Percentiles rank a stretch among this genome's conserved stretches.
Evolutionary conservation across 1,284 basidiomycete species (phyloP).

Genomic region (Cronartium quercuum): DNA sequence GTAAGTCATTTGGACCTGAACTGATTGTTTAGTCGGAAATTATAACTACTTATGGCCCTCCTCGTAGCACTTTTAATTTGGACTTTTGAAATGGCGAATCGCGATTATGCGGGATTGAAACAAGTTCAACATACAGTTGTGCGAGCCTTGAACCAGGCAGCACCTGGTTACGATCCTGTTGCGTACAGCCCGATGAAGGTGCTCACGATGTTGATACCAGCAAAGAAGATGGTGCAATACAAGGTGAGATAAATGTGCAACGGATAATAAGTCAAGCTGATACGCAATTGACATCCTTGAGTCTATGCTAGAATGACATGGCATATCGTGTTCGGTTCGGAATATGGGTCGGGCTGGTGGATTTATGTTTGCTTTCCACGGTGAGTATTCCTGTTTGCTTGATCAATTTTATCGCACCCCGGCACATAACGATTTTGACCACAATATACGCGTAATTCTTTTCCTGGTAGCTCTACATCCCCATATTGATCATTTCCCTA

Average conservation of each 20-base stretch:
- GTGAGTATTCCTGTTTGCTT: not conserved
- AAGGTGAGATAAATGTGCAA: not conserved
- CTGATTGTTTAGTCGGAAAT: not conserved
- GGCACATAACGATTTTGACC: not conserved
- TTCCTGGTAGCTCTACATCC: not conserved
- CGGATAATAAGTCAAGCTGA: not conserved
- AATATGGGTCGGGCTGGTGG: not conserved
- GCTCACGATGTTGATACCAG: not conserved
- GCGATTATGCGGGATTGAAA: not conserved
- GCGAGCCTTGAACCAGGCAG: not conserved
- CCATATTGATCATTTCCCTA: not conserved
- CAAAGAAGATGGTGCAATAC: not conserved
- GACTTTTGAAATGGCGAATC: not conserved
- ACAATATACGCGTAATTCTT: not conserved
- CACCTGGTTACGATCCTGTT: not conserved
- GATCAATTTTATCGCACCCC: not conserved
- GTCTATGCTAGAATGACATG: not conserved
- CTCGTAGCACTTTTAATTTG: not conserved
- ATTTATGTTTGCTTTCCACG: not conserved
- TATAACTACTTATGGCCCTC: not conserved
- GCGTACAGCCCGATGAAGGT: not conserved
- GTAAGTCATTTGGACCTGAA: not conserved
- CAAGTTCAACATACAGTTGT: not conserved
- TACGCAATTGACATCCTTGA: not conserved
- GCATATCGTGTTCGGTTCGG: not conserved